phyloP scores from a whole-genome alignment of 352 stramenopile genomes.

The Pythium insidiosum region DNA sequence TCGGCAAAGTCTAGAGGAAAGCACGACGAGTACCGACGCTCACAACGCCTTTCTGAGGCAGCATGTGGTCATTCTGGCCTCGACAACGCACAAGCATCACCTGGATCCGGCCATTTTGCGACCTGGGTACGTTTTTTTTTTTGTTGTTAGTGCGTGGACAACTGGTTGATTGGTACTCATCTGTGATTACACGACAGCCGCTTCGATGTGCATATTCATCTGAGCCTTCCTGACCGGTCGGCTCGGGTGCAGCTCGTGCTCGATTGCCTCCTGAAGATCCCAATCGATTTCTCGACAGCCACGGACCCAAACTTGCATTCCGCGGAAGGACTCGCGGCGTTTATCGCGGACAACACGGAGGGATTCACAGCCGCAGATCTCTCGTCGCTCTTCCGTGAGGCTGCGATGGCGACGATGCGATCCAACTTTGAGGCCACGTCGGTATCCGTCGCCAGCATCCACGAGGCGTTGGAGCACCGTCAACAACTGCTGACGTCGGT shows the following conservation, averaged over 20 bases:
- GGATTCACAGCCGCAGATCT: constrained; percentile 54
- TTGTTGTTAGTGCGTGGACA: not conserved
- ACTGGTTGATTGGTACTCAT: not conserved
- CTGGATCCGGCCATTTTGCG: constrained; percentile 85
- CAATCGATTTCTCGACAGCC: constrained; percentile 49
- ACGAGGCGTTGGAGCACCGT: constrained; percentile 10
- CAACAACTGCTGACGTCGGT: constrained; percentile 5
- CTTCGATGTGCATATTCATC: constrained; percentile 73
- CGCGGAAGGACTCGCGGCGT: constrained; percentile 25
- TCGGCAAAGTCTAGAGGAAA: constrained; percentile 22
- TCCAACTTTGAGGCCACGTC: constrained; percentile 32
- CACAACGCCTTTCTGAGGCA: constrained; percentile 64
- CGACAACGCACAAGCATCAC: constrained; percentile 57
- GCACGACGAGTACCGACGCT: constrained; percentile 25
- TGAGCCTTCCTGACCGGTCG: constrained; percentile 49
- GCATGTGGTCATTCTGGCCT: constrained; percentile 81
- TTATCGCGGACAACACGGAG: constrained; percentile 43
- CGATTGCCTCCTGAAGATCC: constrained; percentile 38
- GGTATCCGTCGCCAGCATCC: constrained; percentile 37
- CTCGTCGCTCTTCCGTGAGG: constrained; percentile 59
- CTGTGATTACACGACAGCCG: constrained; percentile 24
- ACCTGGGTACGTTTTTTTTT: constrained; percentile 41
- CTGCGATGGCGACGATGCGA: constrained; percentile 67
- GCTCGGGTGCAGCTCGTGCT: constrained; percentile 40
- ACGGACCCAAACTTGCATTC: constrained; percentile 20